Evolutionary conservation across 1,284 basidiomycete species (phyloP).

Genomic region (Irpex lacteus): DNA sequence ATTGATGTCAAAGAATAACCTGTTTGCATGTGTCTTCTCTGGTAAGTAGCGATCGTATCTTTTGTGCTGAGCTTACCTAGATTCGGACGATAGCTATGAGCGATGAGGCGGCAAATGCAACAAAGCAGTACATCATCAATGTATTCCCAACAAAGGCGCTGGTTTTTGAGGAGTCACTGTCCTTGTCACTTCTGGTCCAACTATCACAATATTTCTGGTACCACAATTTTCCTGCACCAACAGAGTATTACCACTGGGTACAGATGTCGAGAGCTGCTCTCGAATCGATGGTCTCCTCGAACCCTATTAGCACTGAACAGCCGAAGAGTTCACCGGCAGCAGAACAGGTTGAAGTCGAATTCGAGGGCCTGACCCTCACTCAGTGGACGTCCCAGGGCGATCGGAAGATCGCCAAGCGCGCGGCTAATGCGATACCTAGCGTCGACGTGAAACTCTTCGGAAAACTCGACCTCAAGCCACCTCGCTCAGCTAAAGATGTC

Average conservation of each 20-base stretch:
- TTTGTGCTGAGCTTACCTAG: neutral
- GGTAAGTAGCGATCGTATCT: conserved; percentile 7
- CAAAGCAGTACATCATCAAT: neutral
- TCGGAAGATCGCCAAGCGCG: conserved; percentile 11
- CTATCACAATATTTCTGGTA: conserved; percentile 13
- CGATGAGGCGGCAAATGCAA: neutral
- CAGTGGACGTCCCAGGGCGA: conserved; percentile 6
- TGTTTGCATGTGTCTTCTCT: conserved; percentile 17
- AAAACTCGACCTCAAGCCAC: conserved; percentile 24
- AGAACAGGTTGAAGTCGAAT: conserved; percentile 3
- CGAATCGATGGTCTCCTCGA: conserved; percentile 2
- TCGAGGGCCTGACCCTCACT: neutral
- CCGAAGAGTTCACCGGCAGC: neutral
- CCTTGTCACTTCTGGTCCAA: neutral
- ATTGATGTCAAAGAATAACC: neutral
- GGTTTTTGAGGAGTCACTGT: conserved; percentile 6
- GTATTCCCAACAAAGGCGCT: conserved; percentile 8
- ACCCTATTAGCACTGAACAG: neutral
- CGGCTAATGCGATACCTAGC: neutral
- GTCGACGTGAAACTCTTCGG: conserved; percentile 27
- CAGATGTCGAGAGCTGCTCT: conserved; percentile 6
- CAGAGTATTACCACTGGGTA: conserved; percentile 6
- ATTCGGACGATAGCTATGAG: neutral
- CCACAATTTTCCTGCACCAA: neutral
- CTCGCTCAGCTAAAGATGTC: conserved; percentile 24